These are phyloP conservation scores for Chalara sp. DNA, from an alignment of 2,329 filamentous ascomycete species.

Conservation along the genomic window DNA sequence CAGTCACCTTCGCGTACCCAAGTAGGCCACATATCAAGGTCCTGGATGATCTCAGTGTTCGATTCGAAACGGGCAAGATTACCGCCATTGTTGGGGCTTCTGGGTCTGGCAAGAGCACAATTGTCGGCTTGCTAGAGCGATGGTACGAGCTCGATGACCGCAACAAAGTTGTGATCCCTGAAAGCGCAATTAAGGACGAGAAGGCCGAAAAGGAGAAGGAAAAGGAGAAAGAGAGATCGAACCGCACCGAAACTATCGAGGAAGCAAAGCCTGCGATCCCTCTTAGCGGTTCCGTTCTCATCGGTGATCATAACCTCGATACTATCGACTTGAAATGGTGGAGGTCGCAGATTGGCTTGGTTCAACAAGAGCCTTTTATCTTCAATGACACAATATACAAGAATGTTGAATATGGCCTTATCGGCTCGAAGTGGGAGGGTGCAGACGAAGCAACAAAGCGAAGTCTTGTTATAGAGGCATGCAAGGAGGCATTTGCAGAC, in stretches of 20 bases:
- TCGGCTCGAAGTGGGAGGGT: slow-evolving; percentile 44
- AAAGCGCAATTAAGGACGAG: slow-evolving; percentile 39
- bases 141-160: slow-evolving; percentile 60
- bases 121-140: slow-evolving; percentile 63
- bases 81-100: slow-evolving; percentile 70
- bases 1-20: slow-evolving; percentile 69
- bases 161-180: slow-evolving; percentile 32
- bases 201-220: slow-evolving; percentile 24
- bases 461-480: slow-evolving; percentile 56
- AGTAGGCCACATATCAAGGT: slow-evolving; percentile 57
- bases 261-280: slow-evolving; percentile 33
- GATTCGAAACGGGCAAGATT: slow-evolving; percentile 56
- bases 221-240: slow-evolving; percentile 19
- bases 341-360: slow-evolving; percentile 54
- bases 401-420: too few species aligned
- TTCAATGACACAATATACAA: slow-evolving; percentile 60
- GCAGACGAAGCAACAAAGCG: slow-evolving; percentile 47
- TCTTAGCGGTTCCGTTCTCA: slow-evolving; percentile 45
- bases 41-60: slow-evolving; percentile 50
- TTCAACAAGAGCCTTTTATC: slow-evolving; percentile 62
- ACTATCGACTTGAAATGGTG: slow-evolving; percentile 57
- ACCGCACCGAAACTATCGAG: slow-evolving; percentile 21
- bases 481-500: slow-evolving; percentile 60
- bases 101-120: slow-evolving; percentile 68
- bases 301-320: slow-evolving; percentile 46